Percentiles rank a stretch among this genome's conserved stretches.
These are phyloP conservation scores for Blastocystis sp. DNA, from an alignment of 352 stramenopile genomes.

Conservation along the genomic window DNA sequence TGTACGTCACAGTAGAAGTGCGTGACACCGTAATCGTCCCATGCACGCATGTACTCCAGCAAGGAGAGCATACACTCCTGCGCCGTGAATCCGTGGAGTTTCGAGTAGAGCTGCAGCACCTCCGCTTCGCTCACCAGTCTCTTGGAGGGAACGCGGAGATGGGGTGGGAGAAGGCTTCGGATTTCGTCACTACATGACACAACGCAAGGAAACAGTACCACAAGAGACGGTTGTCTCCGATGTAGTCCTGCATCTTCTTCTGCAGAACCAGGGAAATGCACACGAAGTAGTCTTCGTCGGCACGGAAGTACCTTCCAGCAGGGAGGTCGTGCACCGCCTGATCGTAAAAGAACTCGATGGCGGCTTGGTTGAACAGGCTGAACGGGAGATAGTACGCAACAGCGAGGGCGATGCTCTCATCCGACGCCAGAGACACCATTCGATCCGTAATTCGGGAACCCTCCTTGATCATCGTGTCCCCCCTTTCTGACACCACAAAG, in stretches of 20 bases:
- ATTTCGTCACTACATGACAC: constrained; percentile 32
- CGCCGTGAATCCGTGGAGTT: constrained; percentile 31
- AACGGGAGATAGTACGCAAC: constrained; percentile 8
- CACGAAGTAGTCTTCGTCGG: constrained; percentile 37
- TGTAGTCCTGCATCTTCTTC: constrained; percentile 43
- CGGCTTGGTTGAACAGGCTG: constrained; percentile 9
- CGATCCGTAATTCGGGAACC: background rate
- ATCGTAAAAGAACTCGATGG: constrained; percentile 3
- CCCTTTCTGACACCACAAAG: background rate
- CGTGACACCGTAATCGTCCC: constrained; percentile 54
- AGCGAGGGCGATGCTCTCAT: background rate
- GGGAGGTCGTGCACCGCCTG: constrained; percentile 51
- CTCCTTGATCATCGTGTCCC: background rate
- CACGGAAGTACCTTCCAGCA: background rate
- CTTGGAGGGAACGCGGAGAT: background rate
- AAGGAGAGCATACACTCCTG: constrained; percentile 46
- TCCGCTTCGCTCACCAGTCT: constrained; percentile 29
- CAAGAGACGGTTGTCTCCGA: constrained; percentile 11
- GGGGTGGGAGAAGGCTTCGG: constrained; percentile 23
- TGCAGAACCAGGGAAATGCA: constrained; percentile 9
- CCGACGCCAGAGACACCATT: background rate
- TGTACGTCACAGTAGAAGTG: constrained; percentile 20
- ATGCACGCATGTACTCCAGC: background rate
- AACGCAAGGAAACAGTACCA: background rate
- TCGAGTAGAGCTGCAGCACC: constrained; percentile 46